These are phyloP conservation scores for Pseudocercospora musae DNA, from an alignment of 2,329 filamentous ascomycete genomes.

Conservation along the genomic window DNA sequence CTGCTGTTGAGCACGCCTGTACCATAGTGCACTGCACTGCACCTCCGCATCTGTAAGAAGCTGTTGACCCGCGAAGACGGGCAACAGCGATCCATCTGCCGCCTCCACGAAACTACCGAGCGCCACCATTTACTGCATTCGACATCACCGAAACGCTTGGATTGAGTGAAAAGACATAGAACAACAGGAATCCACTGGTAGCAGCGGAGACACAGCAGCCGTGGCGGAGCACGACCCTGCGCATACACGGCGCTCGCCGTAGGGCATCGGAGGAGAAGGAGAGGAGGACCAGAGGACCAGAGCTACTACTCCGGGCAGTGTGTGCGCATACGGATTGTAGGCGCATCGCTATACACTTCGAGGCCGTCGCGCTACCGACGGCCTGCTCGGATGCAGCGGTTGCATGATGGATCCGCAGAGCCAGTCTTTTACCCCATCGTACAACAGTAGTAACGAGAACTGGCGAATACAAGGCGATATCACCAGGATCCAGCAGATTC, in stretches of 20 bases:
- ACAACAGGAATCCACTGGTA: neutral
- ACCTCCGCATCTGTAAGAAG: neutral
- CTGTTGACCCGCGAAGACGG: neutral
- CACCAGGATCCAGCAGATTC: constrained; percentile 57
- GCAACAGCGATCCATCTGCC: neutral
- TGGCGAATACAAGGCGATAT: constrained; percentile 64
- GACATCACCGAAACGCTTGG: neutral
- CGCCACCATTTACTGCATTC: neutral
- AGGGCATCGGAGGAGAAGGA: constrained; percentile 14
- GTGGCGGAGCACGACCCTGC: constrained; percentile 14
- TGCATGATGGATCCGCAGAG: constrained; percentile 60
- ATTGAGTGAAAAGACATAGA: neutral
- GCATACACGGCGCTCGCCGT: constrained; percentile 20
- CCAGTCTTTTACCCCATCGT: constrained; percentile 56
- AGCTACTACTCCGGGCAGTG: neutral
- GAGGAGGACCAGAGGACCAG: constrained; percentile 6
- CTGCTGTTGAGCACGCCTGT: neutral
- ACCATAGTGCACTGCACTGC: neutral
- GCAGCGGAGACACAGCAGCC: constrained; percentile 8
- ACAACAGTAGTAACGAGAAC: constrained; percentile 50
- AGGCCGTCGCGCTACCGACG: constrained; percentile 16
- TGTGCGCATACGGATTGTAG: neutral
- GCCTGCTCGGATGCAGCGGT: constrained; percentile 23
- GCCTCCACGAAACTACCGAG: neutral
- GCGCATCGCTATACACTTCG: neutral